Percentiles rank a stretch among this genome's conserved stretches.
Conservation (phyloP, 306 rosid species). For the Adenanthera pavonina region DNA sequence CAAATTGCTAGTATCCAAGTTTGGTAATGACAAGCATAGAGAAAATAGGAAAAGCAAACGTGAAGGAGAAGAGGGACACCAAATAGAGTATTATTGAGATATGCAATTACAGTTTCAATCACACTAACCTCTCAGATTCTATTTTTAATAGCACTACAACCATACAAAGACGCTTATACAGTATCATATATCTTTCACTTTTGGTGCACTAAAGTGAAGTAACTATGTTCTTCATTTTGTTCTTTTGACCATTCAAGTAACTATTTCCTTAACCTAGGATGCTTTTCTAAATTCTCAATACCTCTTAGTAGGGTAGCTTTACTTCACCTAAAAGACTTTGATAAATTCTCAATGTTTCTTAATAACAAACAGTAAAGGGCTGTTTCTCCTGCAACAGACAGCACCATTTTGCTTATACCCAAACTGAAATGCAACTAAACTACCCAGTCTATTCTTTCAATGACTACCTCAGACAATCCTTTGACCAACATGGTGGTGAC, state of each 20-base stretch:
- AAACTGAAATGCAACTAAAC: conserved; percentile 23
- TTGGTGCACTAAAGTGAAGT: background rate
- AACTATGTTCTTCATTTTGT: background rate
- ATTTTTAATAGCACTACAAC: background rate
- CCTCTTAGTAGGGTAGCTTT: background rate
- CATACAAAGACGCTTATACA: background rate
- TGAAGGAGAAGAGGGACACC: background rate
- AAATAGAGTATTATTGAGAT: background rate
- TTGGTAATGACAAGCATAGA: background rate
- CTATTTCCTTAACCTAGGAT: background rate
- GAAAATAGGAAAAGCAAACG: background rate
- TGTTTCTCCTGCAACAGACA: conserved; percentile 20
- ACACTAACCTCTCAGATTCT: background rate
- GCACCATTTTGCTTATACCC: conserved; percentile 11
- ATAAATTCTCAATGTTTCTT: background rate
- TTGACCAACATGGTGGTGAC: conserved; percentile 22
- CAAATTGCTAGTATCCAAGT: background rate
- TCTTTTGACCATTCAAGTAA: background rate
- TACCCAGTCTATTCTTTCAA: background rate
- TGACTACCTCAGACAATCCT: background rate
- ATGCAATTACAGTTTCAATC: background rate
- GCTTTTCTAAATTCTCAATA: background rate
- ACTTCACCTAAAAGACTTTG: background rate
- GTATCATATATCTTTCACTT: background rate
- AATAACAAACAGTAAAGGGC: background rate